These are phyloP conservation scores for Oleoguttula mirabilis DNA, from an alignment of 495 filamentous ascomycete genomes.

Conservation along the genomic window DNA sequence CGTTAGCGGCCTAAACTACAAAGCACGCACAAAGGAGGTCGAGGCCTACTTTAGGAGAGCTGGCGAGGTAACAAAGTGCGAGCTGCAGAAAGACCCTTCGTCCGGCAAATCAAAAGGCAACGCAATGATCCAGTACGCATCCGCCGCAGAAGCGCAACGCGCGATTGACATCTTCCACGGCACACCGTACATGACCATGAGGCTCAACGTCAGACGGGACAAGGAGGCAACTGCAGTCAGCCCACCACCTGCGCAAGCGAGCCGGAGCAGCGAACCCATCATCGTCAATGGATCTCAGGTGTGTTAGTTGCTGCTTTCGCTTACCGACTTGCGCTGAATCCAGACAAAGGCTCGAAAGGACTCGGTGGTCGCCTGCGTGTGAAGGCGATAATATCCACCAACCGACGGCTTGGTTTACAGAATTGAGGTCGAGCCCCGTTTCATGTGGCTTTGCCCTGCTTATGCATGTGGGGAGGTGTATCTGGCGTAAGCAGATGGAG, in stretches of 20 bases:
- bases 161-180: conserved; percentile 21
- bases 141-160: conserved; percentile 19
- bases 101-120: conserved; percentile 21
- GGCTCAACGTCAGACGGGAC: conserved; percentile 23
- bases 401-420: no score
- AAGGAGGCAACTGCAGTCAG: conserved; percentile 24
- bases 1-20: conserved; percentile 23
- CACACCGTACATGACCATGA: conserved; percentile 14
- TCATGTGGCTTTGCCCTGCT: no score
- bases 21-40: conserved; percentile 16
- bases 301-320: no score
- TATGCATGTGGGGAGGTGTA: no score
- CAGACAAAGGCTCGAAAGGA: no score
- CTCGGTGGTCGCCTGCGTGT: no score
- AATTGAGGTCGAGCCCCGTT: no score
- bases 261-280: conserved; percentile 9
- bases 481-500: no score
- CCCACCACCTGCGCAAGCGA: conserved; percentile 9
- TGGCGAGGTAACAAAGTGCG: conserved; percentile 12
- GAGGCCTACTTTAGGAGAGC: conserved; percentile 15
- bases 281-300: conserved; percentile 20
- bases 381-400: no score
- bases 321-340: no score
- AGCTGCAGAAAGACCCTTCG: conserved; percentile 18
- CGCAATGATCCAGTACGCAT: conserved; percentile 22